These are phyloP conservation scores for Solanum pennellii DNA, from an alignment of 257 asterid genomes.

Conservation along the genomic window DNA sequence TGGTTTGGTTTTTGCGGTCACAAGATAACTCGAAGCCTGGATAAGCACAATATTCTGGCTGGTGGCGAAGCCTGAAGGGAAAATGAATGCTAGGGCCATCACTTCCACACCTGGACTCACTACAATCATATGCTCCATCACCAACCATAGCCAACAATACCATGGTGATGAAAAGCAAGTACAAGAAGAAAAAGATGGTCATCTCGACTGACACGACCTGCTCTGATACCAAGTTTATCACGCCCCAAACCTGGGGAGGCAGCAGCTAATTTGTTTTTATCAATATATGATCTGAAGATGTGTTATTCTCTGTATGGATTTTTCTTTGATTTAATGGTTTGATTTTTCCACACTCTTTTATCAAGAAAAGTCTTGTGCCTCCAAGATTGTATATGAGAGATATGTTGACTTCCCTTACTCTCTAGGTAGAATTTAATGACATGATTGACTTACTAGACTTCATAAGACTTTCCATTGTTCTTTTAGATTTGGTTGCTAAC, in stretches of 20 bases:
- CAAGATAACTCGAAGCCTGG: background rate
- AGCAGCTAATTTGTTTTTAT: no score
- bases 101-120: background rate
- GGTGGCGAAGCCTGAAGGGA: background rate
- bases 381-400: background rate
- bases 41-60: background rate
- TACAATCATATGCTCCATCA: background rate
- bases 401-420: background rate
- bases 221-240: background rate
- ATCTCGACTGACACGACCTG: background rate
- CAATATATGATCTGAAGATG: no score
- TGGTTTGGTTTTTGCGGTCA: background rate
- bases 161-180: background rate
- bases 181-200: background rate
- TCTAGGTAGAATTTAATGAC: no score
- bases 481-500: background rate
- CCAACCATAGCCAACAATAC: background rate
- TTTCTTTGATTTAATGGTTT: background rate
- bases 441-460: background rate
- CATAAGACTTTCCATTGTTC: background rate
- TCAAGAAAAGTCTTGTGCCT: background rate
- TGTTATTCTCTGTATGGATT: background rate
- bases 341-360: background rate
- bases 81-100: background rate
- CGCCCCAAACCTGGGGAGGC: background rate